Base-by-base conservation (phyloP, 768 basidiomycete genomes). In the Calvatia gigantea region DNA sequence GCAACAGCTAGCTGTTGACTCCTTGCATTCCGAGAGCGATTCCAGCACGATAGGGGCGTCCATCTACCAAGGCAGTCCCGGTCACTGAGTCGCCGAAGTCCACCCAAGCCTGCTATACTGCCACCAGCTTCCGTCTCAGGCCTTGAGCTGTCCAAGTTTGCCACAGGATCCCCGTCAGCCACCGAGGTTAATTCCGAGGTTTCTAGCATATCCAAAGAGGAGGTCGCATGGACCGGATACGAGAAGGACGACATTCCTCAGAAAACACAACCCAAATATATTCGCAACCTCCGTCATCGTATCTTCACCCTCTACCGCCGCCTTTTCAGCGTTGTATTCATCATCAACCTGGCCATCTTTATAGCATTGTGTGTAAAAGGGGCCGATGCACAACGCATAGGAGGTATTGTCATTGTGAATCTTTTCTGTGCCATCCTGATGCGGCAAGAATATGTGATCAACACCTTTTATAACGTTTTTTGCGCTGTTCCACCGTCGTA, bases 371-470 rank as follows among this genome's bases (percentile, higher is more conserved):
- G 73, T 35, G 62, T 74, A 51, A 67, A 61, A 35, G 70, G 71
- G 6, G 69, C 69, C 9, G 69, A 74, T 56, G 64, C 75, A 1
- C 65, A 70, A 35, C 61, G 70, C 33, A 63, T 78, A 12, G 76
- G 72, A 23, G 62, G 72, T 28, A 72, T 77, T 41, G 73, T 74
- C 14, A 65, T 78, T 31, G 70, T 74, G 4, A 85, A 84, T 57
- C 64, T 79, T n/a, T 78, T 77, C 54, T 70, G 70, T 51, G 73
- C 77, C 21, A 73, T 79, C 43, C 64, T 79, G 6, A 76, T 80
- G 74, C 73, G 77, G 33, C 77, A 80, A 64, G 79, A 84, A 64
- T 81, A 84, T 58, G 80, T 85, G 29, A 75, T 84, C 62, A 83
- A 85, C 62, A 69, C 74, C 1, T 80, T 83, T 62, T 85, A 82